Conservation (phyloP, 495 filamentous ascomycete genomes). For the Astrocystis sublimbata region DNA sequence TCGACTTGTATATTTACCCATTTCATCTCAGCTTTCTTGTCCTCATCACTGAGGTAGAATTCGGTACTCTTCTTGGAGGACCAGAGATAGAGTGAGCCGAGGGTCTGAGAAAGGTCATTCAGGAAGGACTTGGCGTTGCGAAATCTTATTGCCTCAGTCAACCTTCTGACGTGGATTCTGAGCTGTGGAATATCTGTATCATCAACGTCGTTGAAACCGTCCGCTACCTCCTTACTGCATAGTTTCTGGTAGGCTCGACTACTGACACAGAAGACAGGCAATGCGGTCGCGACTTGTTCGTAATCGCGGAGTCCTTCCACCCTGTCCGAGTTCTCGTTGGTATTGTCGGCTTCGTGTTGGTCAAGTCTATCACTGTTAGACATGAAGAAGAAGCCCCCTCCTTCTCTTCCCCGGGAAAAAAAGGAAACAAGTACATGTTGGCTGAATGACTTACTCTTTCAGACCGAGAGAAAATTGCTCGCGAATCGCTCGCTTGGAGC, state of each 20-base stretch:
- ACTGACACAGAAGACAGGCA: slow-evolving; percentile 66
- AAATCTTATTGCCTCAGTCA: slow-evolving; percentile 41
- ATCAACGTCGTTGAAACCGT: slow-evolving; percentile 30
- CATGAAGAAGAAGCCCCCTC: not conserved
- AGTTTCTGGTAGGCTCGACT: slow-evolving; percentile 53
- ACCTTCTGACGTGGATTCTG: slow-evolving; percentile 54
- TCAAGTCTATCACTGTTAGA: slow-evolving; percentile 39
- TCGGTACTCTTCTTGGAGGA: slow-evolving; percentile 46
- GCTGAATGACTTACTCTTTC: slow-evolving; percentile 36
- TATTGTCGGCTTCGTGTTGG: slow-evolving; percentile 47
- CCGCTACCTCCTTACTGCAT: slow-evolving; percentile 18
- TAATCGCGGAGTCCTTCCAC: slow-evolving; percentile 55
- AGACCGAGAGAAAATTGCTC: slow-evolving; percentile 59
- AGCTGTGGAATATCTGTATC: slow-evolving; percentile 57
- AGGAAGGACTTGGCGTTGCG: slow-evolving; percentile 32
- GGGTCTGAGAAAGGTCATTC: slow-evolving; percentile 47
- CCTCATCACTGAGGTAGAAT: slow-evolving; percentile 42
- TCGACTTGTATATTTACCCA: slow-evolving; percentile 40
- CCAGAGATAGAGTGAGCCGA: slow-evolving; percentile 57
- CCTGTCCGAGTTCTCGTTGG: slow-evolving; percentile 40
- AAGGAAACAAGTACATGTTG: not conserved
- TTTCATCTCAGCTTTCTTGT: slow-evolving; percentile 39
- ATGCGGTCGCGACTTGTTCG: slow-evolving; percentile 47
- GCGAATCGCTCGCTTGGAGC: slow-evolving; percentile 53
- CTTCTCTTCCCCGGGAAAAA: no score